A percentile compares a stretch with the other conserved stretches of the same genome.
These are phyloP conservation scores for Chalciporus piperatus DNA, from an alignment of 768 basidiomycete species.

Conservation along the genomic window DNA sequence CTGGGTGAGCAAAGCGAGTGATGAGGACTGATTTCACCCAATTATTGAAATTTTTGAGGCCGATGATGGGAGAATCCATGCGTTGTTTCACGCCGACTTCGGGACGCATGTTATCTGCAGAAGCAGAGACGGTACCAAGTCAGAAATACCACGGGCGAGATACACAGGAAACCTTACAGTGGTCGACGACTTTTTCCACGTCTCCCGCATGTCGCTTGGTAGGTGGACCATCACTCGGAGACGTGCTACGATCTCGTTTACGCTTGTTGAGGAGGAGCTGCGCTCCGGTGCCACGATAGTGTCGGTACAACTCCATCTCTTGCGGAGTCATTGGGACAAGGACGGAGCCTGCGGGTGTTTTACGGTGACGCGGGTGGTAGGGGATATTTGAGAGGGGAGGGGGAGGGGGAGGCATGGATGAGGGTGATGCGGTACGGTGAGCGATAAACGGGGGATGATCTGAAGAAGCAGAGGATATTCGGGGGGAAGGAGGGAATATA, in stretches of 20 bases:
- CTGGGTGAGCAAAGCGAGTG: slow-evolving; percentile 80
- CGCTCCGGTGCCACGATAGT: slow-evolving; percentile 55
- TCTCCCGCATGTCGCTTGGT: slow-evolving; percentile 62
- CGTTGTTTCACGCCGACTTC: slow-evolving; percentile 87
- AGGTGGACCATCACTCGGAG: slow-evolving; percentile 40
- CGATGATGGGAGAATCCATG: slow-evolving; percentile 89
- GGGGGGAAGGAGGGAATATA: slow-evolving; percentile 27
- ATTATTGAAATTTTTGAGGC: slow-evolving; percentile 97
- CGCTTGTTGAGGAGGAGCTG: slow-evolving; percentile 49
- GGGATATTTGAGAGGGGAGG: slow-evolving; percentile 40
- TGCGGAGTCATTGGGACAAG: slow-evolving; percentile 60
- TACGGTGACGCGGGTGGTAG: slow-evolving; percentile 62
- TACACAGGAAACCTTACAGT: slow-evolving; percentile 56
- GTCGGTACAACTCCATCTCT: slow-evolving; percentile 60
- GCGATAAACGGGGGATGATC: slow-evolving; percentile 18
- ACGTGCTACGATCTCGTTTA: slow-evolving; percentile 44
- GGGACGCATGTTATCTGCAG: slow-evolving; percentile 84
- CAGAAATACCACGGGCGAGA: neutral
- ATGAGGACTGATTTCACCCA: slow-evolving; percentile 99
- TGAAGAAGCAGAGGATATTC: slow-evolving; percentile 38
- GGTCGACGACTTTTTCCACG: slow-evolving; percentile 68
- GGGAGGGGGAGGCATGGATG: slow-evolving; percentile 30
- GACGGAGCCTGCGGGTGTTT: slow-evolving; percentile 59
- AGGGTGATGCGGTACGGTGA: slow-evolving; percentile 32
- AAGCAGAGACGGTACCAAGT: slow-evolving; percentile 3